Percentiles rank a stretch among this genome's conserved stretches.
Evolutionary conservation across 495 filamentous ascomycete species (phyloP).

Genomic region (Penicilliopsis zonata): DNA sequence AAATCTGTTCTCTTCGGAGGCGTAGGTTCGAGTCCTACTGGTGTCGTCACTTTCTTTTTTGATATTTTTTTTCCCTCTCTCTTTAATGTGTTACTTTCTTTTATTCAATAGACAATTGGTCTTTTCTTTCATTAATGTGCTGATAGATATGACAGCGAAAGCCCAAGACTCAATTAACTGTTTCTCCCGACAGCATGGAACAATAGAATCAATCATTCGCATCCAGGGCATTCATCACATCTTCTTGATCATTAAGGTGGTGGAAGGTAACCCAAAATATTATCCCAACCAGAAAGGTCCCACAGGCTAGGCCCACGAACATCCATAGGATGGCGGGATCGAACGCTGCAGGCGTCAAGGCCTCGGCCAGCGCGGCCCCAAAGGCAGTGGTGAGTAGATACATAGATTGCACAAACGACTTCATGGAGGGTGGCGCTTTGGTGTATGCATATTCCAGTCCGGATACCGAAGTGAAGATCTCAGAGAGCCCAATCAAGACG

Average conservation of each 20-base stretch:
- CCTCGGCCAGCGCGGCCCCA: slow-evolving; percentile 58
- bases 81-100: too few relatives aligned
- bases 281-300: slow-evolving; percentile 27
- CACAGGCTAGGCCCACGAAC: slow-evolving; percentile 48
- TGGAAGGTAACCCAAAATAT: slow-evolving; percentile 34
- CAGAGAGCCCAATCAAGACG: slow-evolving; percentile 57
- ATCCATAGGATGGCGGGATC: slow-evolving; percentile 63
- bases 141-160: too few relatives aligned
- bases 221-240: slow-evolving; percentile 37
- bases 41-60: too few relatives aligned
- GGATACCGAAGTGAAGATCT: slow-evolving; percentile 65
- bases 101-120: too few relatives aligned
- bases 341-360: slow-evolving; percentile 51
- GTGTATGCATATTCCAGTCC: slow-evolving; percentile 68
- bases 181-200: too few relatives aligned
- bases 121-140: too few relatives aligned
- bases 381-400: slow-evolving; percentile 66
- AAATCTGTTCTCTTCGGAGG: too few relatives aligned
- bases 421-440: slow-evolving; percentile 74
- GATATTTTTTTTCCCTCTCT: too few relatives aligned
- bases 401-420: slow-evolving; percentile 64
- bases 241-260: slow-evolving; percentile 32
- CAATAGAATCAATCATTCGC: too few relatives aligned
- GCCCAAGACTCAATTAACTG: too few relatives aligned
- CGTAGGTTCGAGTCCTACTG: too few relatives aligned